phyloP scores from a whole-genome alignment of 75 land plant genomes.

The Picea glauca region DNA sequence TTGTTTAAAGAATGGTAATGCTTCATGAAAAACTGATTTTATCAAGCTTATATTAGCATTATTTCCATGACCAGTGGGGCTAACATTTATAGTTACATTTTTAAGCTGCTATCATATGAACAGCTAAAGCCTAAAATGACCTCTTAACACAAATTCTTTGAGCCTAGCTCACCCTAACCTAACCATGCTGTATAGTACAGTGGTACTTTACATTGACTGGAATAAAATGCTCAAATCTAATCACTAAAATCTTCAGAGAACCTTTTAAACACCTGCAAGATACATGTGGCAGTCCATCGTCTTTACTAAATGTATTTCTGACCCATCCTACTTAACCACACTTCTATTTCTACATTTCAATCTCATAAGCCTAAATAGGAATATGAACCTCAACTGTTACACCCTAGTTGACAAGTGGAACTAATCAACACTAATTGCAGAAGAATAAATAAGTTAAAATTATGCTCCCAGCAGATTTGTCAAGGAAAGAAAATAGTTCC shows the following conservation, averaged over 20 bases:
- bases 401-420: neutral
- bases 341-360: neutral
- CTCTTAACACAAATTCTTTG: neutral
- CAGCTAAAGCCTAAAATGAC: neutral
- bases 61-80: constrained; percentile 16
- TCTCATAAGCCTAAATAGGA: neutral
- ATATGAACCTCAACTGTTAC: neutral
- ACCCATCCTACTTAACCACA: neutral
- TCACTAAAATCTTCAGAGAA: neutral
- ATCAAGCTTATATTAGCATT: constrained; percentile 5
- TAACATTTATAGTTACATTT: neutral
- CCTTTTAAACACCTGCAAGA: neutral
- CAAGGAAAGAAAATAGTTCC: neutral
- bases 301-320: neutral
- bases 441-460: neutral
- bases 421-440: neutral
- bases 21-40: constrained; percentile 1
- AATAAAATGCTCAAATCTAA: neutral
- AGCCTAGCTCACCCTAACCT: neutral
- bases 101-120: neutral
- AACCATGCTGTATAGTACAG: neutral
- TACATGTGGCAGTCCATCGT: neutral
- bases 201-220: neutral
- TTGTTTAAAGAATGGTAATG: constrained; percentile 1
- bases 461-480: neutral